Base-by-base conservation (phyloP, 176 grass and related monocot genomes). In the Oryza glumipatula region DNA sequence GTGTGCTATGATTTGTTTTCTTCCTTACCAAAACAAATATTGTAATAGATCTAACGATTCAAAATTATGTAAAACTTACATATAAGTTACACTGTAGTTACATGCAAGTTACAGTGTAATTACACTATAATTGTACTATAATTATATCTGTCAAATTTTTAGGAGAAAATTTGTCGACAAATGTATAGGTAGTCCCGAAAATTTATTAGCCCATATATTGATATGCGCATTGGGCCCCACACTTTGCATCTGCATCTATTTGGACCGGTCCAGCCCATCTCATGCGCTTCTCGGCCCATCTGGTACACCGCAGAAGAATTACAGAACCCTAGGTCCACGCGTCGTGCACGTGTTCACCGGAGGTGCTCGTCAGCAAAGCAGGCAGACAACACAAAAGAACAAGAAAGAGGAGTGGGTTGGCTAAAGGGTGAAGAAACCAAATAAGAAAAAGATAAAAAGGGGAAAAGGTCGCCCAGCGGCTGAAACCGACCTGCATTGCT, bases 351-450 rank as follows among this genome's bases (percentile, higher is more conserved):
- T 52, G 28, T 32, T 80, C 65, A 36, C 65, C 44, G 21, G 66
- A 63, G 26, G 38, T 51, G 41, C 68, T 21, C 9, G 48, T 73
- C 68, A 48, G 70, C 39, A 44, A 83, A 74, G 70, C 80, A 32
- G 48, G 56, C 7, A 22, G 56, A 61, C 56, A 21, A 43, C 52
- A 11, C 52, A 63, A 74, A 19, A 16, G 8, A 74, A 74, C 43
- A 75, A 75, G 3, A 52, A 52, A 61, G 65, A 56, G 68, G 82
- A 14, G 72, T 68, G 9, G 64, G 64, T 44, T 51, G 82, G 73
- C 63, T 3, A 23, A 68, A 68, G 73, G 46, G 73, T 77, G 46
- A 43, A 68, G 72, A 76, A 75, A 75, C 43, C 23, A 9, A 17
- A 46, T 9, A 16, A 32, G 15, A 63, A 23, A 23, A 61, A 9